Evolutionary conservation across 139 green algal genomes (phyloP).

Genomic region (Closterium sp.): DNA sequence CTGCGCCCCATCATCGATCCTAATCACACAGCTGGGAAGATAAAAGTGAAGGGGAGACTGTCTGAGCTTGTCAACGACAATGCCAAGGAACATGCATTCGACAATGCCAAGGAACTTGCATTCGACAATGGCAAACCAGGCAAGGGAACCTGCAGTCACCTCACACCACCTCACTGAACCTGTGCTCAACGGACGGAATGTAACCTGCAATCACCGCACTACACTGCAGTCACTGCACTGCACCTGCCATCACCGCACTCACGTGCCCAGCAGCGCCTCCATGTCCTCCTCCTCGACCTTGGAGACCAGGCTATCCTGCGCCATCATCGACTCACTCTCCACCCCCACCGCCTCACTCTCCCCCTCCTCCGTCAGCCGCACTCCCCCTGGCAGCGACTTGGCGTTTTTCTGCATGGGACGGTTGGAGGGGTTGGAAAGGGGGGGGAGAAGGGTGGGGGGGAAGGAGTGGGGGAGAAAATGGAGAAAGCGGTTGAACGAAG

Average conservation of each 20-base stretch:
- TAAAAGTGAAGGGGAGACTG: too few relatives aligned
- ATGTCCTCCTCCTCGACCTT: slow-evolving; percentile 41
- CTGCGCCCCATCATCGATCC: too few relatives aligned
- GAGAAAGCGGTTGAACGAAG: neutral
- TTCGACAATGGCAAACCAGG: too few relatives aligned
- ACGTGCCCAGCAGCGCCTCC: slow-evolving; percentile 42
- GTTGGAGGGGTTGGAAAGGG: neutral
- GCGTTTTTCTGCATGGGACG: neutral
- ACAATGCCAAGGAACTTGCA: too few relatives aligned
- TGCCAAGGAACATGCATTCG: too few relatives aligned
- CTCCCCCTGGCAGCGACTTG: neutral
- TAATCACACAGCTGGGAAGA: too few relatives aligned
- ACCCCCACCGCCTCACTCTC: neutral
- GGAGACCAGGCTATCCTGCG: slow-evolving; percentile 22
- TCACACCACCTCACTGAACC: neutral
- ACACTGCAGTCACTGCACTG: neutral
- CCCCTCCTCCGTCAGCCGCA: neutral
- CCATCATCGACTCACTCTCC: slow-evolving; percentile 1
- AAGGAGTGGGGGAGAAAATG: neutral
- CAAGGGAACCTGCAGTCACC: neutral
- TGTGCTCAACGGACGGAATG: neutral
- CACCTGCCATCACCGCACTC: neutral
- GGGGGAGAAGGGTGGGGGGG: neutral
- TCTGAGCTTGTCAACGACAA: too few relatives aligned
- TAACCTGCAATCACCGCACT: neutral